Base-by-base conservation (phyloP, 2,329 filamentous ascomycete species). In the Calonectria pauciramosa region DNA sequence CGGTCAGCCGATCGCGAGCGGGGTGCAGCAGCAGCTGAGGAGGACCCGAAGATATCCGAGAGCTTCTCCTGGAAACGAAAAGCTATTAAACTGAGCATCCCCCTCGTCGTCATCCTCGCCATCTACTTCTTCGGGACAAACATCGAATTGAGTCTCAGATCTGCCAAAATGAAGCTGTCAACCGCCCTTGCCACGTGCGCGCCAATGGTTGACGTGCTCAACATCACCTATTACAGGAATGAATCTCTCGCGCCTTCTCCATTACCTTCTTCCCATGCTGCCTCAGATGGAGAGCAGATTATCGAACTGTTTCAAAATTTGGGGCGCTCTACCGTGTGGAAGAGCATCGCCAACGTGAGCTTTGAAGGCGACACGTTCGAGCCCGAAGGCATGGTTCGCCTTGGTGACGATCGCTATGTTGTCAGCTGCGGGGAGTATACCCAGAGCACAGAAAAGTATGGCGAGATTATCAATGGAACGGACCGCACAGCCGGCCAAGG, bases 381-480 rank as follows among this genome's bases (percentile, higher is more conserved):
- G 71, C 88, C 88, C 2, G 88, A 90, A 73, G 88, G 88, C 5
- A 86, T 89, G 60, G 84, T 88, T 16, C 84, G 86, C 4, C 75
- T 89, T 0, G 83, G 85, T 9, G 75, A 83, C 26, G 83, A 88
- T 52, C 86, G 87, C 20, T 88, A 86, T 70, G 83, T 89, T 73
- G 83, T 90, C 49, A 86, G 85, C 28, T 84, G 85, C 13, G 87
- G 86, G 23, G 85, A 89, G 76, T 89, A 86, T 77, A 88, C 83
- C 5, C 77, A 80, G 28, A 80, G 80, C 0, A 88, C 86, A 4
- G 67, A 83, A 18, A 85, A 85, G 70, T 88, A 85, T 75, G 79
- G 82, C 32, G 82, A 84, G 76, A 87, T 87, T 81, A 86, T 88
- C 81, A 89, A 89, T 44, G 89, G 89, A 7, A 91, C 88, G 3